Evolutionary conservation across 1,284 basidiomycete genomes (phyloP).

Genomic region (Fomitopsis pinicola): DNA sequence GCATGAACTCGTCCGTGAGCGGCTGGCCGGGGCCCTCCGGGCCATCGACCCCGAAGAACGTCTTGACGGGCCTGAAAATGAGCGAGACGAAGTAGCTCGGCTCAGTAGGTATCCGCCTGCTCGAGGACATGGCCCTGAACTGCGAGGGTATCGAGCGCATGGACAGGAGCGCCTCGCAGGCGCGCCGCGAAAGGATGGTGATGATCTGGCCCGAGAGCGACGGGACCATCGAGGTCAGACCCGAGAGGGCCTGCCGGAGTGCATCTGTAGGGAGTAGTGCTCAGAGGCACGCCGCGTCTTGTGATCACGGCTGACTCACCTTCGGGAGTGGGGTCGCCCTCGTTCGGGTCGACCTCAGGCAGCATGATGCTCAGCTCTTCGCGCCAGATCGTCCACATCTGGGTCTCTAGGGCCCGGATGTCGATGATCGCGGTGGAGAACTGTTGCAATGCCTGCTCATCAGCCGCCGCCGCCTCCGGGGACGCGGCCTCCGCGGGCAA

Average conservation of each 20-base stretch:
- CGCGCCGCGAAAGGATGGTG: constrained; percentile 71
- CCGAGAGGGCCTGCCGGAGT: constrained; percentile 48
- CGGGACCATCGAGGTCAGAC: constrained; percentile 44
- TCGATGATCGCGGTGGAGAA: constrained; percentile 64
- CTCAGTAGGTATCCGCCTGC: constrained; percentile 63
- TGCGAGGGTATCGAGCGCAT: constrained; percentile 88
- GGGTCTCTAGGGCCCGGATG: constrained; percentile 49
- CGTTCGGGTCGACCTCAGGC: constrained; percentile 32
- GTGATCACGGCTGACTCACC: constrained; percentile 32
- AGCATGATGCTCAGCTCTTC: constrained; percentile 64
- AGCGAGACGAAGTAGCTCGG: constrained; percentile 83
- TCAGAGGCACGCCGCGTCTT: neutral
- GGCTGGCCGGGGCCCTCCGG: constrained; percentile 51
- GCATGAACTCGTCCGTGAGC: constrained; percentile 52
- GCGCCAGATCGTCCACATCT: constrained; percentile 53
- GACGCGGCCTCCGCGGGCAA: constrained; percentile 42
- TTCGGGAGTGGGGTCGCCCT: constrained; percentile 41
- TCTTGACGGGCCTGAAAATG: constrained; percentile 79
- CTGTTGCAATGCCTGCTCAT: constrained; percentile 59
- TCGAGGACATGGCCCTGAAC: constrained; percentile 73
- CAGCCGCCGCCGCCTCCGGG: constrained; percentile 50
- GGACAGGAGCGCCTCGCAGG: constrained; percentile 80
- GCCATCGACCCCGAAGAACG: constrained; percentile 65
- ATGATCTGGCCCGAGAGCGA: constrained; percentile 63
- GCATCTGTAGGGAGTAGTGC: constrained; percentile 38